phyloP scores from a whole-genome alignment of 306 rosid species.

The Rosa persica region DNA sequence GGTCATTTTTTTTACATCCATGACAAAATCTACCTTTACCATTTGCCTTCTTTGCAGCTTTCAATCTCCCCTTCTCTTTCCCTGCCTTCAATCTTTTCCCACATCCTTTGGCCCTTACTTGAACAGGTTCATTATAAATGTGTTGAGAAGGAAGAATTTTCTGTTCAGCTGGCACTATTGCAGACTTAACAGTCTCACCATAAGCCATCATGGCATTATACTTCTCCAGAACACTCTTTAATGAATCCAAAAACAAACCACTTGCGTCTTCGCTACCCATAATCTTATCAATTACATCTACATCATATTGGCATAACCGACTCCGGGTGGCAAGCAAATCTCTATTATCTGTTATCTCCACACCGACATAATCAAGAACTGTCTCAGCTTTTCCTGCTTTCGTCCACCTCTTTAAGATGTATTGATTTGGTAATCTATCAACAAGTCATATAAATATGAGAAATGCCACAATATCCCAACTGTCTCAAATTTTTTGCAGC shows the following conservation, averaged over 20 bases:
- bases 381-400: neutral
- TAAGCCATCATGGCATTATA: neutral
- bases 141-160: neutral
- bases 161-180: neutral
- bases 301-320: neutral
- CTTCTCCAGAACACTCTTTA: neutral
- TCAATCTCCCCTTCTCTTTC: no score
- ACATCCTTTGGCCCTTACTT: neutral
- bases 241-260: neutral
- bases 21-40: no score
- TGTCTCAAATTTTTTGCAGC: no score
- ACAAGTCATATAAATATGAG: no score
- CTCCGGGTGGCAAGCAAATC: neutral
- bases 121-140: neutral
- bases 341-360: neutral
- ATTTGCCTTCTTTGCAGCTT: no score
- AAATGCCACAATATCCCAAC: no score
- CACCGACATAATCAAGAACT: neutral
- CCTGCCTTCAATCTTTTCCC: no score
- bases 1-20: no score
- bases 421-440: no score
- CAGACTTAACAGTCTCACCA: neutral
- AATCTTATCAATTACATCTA: neutral
- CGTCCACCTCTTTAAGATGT: no score
- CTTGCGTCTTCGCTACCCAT: neutral